Conservation (phyloP, 2,329 filamentous ascomycete species). For the Septoria linicola region DNA sequence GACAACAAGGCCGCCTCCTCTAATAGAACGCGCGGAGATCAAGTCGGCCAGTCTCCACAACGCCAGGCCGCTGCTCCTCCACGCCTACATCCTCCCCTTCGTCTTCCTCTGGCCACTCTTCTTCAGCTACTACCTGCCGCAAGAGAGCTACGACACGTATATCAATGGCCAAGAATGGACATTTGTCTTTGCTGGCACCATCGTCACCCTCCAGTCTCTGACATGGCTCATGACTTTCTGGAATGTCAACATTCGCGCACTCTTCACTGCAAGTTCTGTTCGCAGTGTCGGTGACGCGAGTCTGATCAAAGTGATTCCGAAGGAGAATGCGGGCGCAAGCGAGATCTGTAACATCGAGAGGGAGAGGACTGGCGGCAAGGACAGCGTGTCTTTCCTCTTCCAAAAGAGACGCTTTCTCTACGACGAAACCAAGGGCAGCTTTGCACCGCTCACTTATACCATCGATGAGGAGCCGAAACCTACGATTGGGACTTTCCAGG, state of each 20-base stretch:
- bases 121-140: slow-evolving; percentile 78
- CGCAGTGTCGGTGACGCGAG: slow-evolving; percentile 69
- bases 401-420: slow-evolving; percentile 97
- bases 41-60: slow-evolving; percentile 83
- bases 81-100: slow-evolving; percentile 93
- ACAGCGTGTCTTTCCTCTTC: slow-evolving; percentile 85
- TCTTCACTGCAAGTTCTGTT: slow-evolving; percentile 76
- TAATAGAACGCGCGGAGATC: slow-evolving; percentile 92
- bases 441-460: slow-evolving; percentile 76
- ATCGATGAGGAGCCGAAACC: slow-evolving; percentile 87
- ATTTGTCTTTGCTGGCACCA: slow-evolving; percentile 86
- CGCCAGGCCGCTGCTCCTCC: slow-evolving; percentile 75
- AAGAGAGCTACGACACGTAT: slow-evolving; percentile 82
- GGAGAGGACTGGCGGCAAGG: slow-evolving; percentile 73
- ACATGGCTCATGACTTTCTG: slow-evolving; percentile 96
- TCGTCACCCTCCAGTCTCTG: slow-evolving; percentile 83
- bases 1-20: slow-evolving; percentile 35
- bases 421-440: slow-evolving; percentile 67
- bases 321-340: slow-evolving; percentile 81
- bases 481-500: slow-evolving; percentile 72
- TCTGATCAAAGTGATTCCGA: slow-evolving; percentile 88
- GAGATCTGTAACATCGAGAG: slow-evolving; percentile 82
- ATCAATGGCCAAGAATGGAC: slow-evolving; percentile 97
- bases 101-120: slow-evolving; percentile 88
- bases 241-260: slow-evolving; percentile 82